phyloP scores from a whole-genome alignment of 495 filamentous ascomycete genomes.

The Penicillium silybi region DNA sequence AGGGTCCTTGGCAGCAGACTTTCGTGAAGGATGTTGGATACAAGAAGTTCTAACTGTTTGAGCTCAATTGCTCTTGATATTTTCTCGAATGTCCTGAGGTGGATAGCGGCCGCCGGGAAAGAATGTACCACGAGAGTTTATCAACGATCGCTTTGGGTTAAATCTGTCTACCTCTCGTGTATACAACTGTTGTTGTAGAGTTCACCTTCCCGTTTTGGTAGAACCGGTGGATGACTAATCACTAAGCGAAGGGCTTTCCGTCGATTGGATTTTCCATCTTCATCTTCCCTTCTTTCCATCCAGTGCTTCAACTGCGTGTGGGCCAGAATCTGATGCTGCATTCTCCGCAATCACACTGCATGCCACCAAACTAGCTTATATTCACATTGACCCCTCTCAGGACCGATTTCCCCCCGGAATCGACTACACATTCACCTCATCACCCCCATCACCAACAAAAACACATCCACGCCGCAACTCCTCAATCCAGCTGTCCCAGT shows the following conservation, averaged over 20 bases:
- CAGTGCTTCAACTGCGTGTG: background rate
- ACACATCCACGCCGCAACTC: conserved; percentile 26
- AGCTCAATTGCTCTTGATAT: no score
- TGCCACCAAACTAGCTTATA: background rate
- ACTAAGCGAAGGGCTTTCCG: background rate
- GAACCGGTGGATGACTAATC: background rate
- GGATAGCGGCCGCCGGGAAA: no score
- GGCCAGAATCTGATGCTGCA: conserved; percentile 10
- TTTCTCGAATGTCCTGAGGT: no score
- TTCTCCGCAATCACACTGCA: background rate
- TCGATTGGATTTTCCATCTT: conserved; percentile 1
- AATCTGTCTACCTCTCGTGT: no score
- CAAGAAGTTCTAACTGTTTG: no score
- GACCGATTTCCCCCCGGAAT: background rate
- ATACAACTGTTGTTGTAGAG: background rate
- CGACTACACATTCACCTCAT: background rate
- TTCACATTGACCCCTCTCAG: background rate
- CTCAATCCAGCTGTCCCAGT: conserved; percentile 43
- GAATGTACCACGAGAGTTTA: no score
- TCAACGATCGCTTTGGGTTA: no score
- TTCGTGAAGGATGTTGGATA: conserved; percentile 45
- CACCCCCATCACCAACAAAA: background rate
- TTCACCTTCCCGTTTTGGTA: background rate
- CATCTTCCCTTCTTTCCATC: background rate
- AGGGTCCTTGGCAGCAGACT: conserved; percentile 44